Conservation (phyloP, 345 rosid genomes). For the Moricandia moricandioides region DNA sequence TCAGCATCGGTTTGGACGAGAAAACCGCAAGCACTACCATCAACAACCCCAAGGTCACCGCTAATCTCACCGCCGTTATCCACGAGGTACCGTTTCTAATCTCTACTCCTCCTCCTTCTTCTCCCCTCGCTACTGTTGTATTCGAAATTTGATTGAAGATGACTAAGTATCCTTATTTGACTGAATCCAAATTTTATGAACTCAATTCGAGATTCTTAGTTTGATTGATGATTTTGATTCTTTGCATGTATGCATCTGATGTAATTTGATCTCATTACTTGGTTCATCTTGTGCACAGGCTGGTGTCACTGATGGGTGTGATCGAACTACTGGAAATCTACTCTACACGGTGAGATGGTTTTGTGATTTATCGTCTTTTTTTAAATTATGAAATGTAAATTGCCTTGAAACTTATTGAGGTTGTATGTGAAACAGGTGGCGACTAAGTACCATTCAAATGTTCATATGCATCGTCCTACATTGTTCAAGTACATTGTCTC, state of each 20-base stretch:
- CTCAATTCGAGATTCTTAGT: neutral
- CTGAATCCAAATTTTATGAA: neutral
- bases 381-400: too few species aligned
- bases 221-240: conserved; percentile 6
- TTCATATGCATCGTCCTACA: conserved; percentile 72
- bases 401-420: neutral
- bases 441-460: conserved; percentile 74
- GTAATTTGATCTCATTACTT: neutral
- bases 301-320: conserved; percentile 71
- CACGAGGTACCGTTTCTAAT: conserved; percentile 54
- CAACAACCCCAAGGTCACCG: conserved; percentile 80
- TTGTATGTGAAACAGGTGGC: conserved; percentile 59
- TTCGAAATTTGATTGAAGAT: neutral
- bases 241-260: conserved; percentile 5
- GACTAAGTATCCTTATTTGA: neutral
- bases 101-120: neutral
- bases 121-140: neutral
- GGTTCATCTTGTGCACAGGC: conserved; percentile 50
- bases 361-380: neutral
- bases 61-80: conserved; percentile 76
- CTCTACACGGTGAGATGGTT: conserved; percentile 61
- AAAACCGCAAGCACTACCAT: conserved; percentile 74
- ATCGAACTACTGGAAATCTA: conserved; percentile 70
- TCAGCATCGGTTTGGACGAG: conserved; percentile 28
- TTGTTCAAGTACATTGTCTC: conserved; percentile 64